Percentiles rank a stretch among this genome's conserved stretches.
Conservation (phyloP, 2,329 filamentous ascomycete genomes). For the Ophiostoma sp. region DNA sequence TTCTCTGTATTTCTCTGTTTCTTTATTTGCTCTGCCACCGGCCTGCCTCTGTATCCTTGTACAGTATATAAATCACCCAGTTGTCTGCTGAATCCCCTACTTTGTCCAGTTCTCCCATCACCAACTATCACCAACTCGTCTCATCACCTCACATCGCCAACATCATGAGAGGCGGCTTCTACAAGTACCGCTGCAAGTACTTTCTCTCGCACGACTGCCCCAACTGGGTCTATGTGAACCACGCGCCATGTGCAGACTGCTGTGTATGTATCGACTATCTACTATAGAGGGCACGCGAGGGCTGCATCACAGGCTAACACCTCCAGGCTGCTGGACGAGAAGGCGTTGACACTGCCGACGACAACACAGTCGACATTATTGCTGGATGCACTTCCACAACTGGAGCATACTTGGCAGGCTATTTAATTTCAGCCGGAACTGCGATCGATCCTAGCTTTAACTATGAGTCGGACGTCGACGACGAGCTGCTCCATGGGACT, state of each 20-base stretch:
- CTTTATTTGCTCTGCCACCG: background rate
- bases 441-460: background rate
- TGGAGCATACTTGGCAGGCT: background rate
- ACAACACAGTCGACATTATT: background rate
- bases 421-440: background rate
- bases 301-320: background rate
- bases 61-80: background rate
- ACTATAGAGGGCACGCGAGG: background rate
- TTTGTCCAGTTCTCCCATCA: background rate
- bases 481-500: background rate
- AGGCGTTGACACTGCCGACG: background rate
- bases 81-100: background rate
- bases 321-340: background rate
- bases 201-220: slow-evolving; percentile 45
- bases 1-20: no score
- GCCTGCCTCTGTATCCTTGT: background rate
- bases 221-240: slow-evolving; percentile 48
- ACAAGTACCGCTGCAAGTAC: slow-evolving; percentile 50
- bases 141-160: background rate
- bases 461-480: background rate
- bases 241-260: slow-evolving; percentile 43
- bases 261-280: slow-evolving; percentile 35
- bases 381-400: background rate
- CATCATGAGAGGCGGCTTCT: slow-evolving; percentile 37
- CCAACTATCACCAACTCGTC: background rate